phyloP scores from a whole-genome alignment of 2,329 filamentous ascomycete species.

The Teratosphaeria nubilosa region DNA sequence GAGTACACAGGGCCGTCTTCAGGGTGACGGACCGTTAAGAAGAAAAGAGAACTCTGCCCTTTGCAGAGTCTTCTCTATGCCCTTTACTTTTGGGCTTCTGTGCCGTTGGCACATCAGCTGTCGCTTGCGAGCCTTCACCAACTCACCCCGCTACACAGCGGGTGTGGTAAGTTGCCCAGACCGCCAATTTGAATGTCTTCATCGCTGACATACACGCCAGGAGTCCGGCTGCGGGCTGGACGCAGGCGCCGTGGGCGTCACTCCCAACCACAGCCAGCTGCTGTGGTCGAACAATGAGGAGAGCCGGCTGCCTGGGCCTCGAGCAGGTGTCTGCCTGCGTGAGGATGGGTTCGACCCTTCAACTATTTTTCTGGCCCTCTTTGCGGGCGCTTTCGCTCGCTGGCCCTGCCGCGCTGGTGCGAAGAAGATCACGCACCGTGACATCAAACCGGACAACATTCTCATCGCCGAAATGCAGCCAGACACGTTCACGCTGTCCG shows the following conservation, averaged over 20 bases:
- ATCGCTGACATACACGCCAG: background rate
- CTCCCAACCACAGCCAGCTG: no score
- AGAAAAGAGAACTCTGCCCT: background rate
- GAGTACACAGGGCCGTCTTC: background rate
- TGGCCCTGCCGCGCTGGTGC: no score
- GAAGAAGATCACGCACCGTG: constrained; percentile 89
- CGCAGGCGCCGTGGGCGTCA: no score
- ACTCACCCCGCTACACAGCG: background rate
- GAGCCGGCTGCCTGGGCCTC: background rate
- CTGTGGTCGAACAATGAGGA: background rate
- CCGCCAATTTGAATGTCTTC: background rate
- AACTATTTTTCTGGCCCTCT: background rate
- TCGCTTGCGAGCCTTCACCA: background rate
- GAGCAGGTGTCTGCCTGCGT: no score
- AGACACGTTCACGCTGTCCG: constrained; percentile 59
- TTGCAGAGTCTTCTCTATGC: background rate
- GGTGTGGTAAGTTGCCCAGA: background rate
- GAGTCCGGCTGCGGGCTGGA: no score
- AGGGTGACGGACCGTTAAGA: background rate
- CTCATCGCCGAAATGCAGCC: constrained; percentile 65
- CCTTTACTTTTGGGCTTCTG: background rate
- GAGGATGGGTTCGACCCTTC: background rate
- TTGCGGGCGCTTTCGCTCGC: background rate
- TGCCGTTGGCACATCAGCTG: background rate
- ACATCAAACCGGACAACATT: constrained; percentile 98